These are phyloP conservation scores for Rhododendron molle DNA, from an alignment of 148 eudicot species.

Conservation along the genomic window DNA sequence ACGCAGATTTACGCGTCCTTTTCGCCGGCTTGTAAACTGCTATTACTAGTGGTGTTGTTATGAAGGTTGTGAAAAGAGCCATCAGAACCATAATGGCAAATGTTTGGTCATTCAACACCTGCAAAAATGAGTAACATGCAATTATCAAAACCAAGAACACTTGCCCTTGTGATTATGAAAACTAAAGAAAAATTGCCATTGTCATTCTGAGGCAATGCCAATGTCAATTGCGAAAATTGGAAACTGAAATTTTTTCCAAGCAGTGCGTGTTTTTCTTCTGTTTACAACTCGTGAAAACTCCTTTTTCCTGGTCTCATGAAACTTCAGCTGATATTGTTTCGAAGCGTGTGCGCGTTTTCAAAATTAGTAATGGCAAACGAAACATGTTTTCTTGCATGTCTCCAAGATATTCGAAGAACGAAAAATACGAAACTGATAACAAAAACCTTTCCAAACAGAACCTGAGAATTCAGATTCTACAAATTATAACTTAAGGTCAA, in stretches of 20 bases:
- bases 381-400: too few species aligned
- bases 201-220: too few species aligned
- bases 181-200: not conserved
- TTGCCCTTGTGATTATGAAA: not conserved
- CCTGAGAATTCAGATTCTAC: not conserved
- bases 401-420: not conserved
- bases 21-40: slow-evolving; percentile 72
- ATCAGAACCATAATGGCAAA: slow-evolving; percentile 79
- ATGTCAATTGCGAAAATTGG: not conserved
- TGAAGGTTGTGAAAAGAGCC: slow-evolving; percentile 80
- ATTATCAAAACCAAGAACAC: not conserved
- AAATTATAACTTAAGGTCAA: too few species aligned
- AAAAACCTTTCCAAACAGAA: not conserved
- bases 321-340: too few species aligned
- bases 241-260: not conserved
- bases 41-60: slow-evolving; percentile 67
- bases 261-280: not conserved
- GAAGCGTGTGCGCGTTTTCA: too few species aligned
- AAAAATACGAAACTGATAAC: not conserved
- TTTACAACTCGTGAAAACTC: too few species aligned
- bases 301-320: too few species aligned
- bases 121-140: slow-evolving; percentile 1
- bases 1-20: slow-evolving; percentile 15
- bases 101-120: slow-evolving; percentile 83
- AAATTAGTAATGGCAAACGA: not conserved